Evolutionary conservation across 495 filamentous ascomycete species (phyloP), one percentile per base, ranked within the genome.

Genomic region (Podospora anserina): DNA sequence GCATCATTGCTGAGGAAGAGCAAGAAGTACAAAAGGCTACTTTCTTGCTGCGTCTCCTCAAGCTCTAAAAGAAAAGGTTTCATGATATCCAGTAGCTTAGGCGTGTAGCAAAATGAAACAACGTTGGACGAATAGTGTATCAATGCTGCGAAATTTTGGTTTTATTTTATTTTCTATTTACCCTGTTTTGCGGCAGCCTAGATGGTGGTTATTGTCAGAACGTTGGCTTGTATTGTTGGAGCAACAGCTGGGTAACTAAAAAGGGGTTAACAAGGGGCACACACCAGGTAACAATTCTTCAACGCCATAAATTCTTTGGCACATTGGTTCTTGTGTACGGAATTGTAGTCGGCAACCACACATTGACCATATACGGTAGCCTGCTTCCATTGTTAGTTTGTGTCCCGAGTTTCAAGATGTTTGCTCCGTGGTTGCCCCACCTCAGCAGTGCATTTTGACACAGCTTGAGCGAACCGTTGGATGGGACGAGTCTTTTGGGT

Each of bases 321-420:
- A 74, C 95, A 99, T 83, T 94, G 93, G 77, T 97, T 92, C 72
- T 96, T 96, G 70, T 94, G 86, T 4, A 97, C 88, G 26, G 92
- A 88, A 74, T 93, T 94, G 79, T 96, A 98, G 76, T 99, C 94
- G 9, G 87, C 87, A 44, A 95, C 83, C 67, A 99, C 87, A 77
- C 95, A 99, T 84, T 93, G 93, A 63, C 95, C 95, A 74, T 98
- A 99, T 18, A 86, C 84, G 7, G 92, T 84, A 63, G 91, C 89
- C 94, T 98, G 72, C 2, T 27, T 61, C 2, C 57, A 53, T 71
- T 27, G 20, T 30, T 3, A 61, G 18, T 23, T 19, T 13, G 39
- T 6, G 9, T 27, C 34, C 34, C 13, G 49, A 3, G 15, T 58
- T 16, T 54, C 26, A 68, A 19, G 23, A 64, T 19, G n/a, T 44